These are phyloP conservation scores for Lachnellula cervina DNA, from an alignment of 2,329 filamentous ascomycete species.

Conservation along the genomic window DNA sequence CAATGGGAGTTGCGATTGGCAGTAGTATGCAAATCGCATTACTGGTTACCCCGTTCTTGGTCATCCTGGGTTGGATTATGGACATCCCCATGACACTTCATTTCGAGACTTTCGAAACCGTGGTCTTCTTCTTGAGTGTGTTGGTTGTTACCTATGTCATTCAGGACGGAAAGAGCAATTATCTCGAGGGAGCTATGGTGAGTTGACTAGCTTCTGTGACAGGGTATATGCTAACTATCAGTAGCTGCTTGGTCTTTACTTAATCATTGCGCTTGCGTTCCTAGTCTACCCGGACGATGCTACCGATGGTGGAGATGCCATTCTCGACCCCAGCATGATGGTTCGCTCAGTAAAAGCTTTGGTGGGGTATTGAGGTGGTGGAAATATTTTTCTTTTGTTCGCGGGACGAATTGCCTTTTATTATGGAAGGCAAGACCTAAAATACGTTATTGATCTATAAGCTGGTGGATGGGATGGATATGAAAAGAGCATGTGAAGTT, in stretches of 20 bases:
- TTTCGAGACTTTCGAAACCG: constrained; percentile 76
- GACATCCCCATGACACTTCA: constrained; percentile 66
- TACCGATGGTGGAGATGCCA: not conserved
- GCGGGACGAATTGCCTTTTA: not conserved
- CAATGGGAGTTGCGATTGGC: constrained; percentile 77
- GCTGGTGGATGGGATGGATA: not conserved
- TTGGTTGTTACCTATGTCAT: constrained; percentile 72
- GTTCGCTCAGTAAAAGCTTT: constrained; percentile 2
- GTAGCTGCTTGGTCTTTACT: constrained; percentile 52
- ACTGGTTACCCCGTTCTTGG: constrained; percentile 74
- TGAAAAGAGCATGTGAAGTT: not conserved
- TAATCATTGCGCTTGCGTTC: constrained; percentile 56
- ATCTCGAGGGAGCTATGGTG: constrained; percentile 71
- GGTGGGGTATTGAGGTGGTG: not conserved
- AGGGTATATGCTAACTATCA: not conserved
- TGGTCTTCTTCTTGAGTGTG: constrained; percentile 71
- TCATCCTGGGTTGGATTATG: constrained; percentile 74
- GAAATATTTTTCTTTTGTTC: not conserved
- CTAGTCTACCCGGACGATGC: constrained; percentile 54
- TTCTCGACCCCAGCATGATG: not conserved
- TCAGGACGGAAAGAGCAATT: constrained; percentile 79
- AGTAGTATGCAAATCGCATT: constrained; percentile 80
- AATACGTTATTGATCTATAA: not conserved
- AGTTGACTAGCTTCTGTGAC: not conserved
- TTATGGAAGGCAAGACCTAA: not conserved